These are phyloP conservation scores for Synchytrium microbalum DNA, from an alignment of 371 early-diverging fungal genomes.

Conservation along the genomic window DNA sequence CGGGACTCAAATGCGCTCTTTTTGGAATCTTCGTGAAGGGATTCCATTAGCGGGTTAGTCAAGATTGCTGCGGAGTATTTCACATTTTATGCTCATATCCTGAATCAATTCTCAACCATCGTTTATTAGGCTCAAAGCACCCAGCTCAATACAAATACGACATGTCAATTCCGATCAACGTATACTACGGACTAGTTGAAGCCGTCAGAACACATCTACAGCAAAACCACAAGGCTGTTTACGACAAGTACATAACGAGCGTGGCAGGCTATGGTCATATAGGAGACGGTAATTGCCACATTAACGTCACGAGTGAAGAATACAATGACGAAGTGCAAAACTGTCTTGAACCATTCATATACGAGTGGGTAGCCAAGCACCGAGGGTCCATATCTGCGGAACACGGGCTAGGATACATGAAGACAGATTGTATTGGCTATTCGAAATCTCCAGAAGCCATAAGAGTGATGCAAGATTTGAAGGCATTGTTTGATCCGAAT, in stretches of 20 bases:
- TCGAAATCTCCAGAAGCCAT: conserved; percentile 40
- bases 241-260: background rate
- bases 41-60: conserved; percentile 86
- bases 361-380: conserved; percentile 65
- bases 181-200: conserved; percentile 74
- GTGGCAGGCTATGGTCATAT: conserved; percentile 17
- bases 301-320: conserved; percentile 61
- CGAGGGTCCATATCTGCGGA: conserved; percentile 76
- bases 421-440: conserved; percentile 37
- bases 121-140: no score
- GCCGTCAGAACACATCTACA: conserved; percentile 62
- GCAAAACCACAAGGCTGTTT: no score
- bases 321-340: conserved; percentile 12
- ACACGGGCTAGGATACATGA: conserved; percentile 50
- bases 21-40: conserved; percentile 90
- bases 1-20: conserved; percentile 49
- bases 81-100: no score
- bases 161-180: no score
- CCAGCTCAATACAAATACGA: no score
- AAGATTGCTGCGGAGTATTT: no score
- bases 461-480: conserved; percentile 51
- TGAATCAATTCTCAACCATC: no score
- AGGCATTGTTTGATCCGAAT: conserved; percentile 58
- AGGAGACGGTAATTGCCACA: conserved; percentile 78
- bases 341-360: conserved; percentile 73